Evolutionary conservation across 306 rosid genomes (phyloP), one percentile per base, ranked within the genome.

Genomic region (Cucurbita argyrosperma): DNA sequence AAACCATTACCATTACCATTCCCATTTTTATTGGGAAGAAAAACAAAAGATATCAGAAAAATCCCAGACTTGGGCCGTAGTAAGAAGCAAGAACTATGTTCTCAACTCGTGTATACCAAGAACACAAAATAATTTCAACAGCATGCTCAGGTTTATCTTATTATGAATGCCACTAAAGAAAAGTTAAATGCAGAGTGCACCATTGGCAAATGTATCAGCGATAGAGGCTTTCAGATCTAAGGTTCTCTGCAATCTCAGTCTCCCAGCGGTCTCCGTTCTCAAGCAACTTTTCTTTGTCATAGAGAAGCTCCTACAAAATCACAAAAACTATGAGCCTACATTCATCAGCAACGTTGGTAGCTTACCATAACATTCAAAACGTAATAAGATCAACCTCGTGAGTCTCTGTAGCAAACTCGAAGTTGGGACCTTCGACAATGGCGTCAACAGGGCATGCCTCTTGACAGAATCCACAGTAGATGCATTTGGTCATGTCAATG

Each of bases 391-490:
- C 74, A 80, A 94, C 99, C 99, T 94, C 99, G 6, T 94, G 99
- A 78, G 99, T 94, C 84, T 94, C 99, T 1, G 99, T 94, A 38
- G 96, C 77, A 72, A 89, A 94, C 68, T 94, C 99, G 46, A 94
- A 94, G 89, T 94, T 94, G 39, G 99, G 99, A 45, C 99, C 99
- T 84, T 94, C 99, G 52, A 94, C 99, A 77, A 94, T 94, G 78
- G 99, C 99, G 85, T 94, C 99, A 77, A 94, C 99, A 19, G 99
- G 99, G 83, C 99, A 94, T 26, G 99, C 99, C 86, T 94, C 99
- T 91, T 94, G 99, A 86, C 99, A 94, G 83, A 94, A 91, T 69
- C 99, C 99, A 83, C 99, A 94, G 76, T 91, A 94, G 84, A 94
- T 94, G 88, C 99, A 94, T 88, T 94, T 94, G 82, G 99, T 94